Evolutionary conservation across 1,284 basidiomycete species (phyloP).

Genomic region (Moesziomyces parantarcticus): DNA sequence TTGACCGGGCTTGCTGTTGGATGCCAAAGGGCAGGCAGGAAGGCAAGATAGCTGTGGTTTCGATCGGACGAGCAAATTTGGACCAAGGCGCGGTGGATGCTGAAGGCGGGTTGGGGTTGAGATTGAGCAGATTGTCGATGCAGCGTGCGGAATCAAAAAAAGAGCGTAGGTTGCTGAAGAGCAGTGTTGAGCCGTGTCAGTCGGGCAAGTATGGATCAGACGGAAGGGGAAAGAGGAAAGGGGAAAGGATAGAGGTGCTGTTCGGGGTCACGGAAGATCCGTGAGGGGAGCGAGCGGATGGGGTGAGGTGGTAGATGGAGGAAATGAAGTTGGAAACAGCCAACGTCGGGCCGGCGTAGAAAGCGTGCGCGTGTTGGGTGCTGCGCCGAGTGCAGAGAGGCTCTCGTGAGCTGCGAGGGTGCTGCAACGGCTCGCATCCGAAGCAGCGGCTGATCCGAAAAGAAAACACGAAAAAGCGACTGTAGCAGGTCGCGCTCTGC

Average conservation of each 20-base stretch:
- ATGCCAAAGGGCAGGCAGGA: background rate
- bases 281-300: no score
- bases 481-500: background rate
- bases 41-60: background rate
- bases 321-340: background rate
- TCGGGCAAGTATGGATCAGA: background rate
- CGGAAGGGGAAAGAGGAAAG: background rate
- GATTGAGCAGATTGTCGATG: background rate
- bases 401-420: no score
- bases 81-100: background rate
- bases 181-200: conserved; percentile 14
- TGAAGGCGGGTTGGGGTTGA: background rate
- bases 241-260: background rate
- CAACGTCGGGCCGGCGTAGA: background rate
- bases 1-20: no score
- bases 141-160: conserved; percentile 5
- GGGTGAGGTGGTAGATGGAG: background rate
- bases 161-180: conserved; percentile 46
- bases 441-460: conserved; percentile 9
- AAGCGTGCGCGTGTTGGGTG: conserved; percentile 3
- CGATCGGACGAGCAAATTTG: conserved; percentile 1
- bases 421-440: conserved; percentile 8
- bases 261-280: background rate
- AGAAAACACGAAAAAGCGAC: conserved; percentile 22
- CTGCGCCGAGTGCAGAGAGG: no score